Evolutionary conservation across 163 green algal species (phyloP), one percentile per base, ranked within the genome.

Genomic region (Trebouxia gelatinosa): DNA sequence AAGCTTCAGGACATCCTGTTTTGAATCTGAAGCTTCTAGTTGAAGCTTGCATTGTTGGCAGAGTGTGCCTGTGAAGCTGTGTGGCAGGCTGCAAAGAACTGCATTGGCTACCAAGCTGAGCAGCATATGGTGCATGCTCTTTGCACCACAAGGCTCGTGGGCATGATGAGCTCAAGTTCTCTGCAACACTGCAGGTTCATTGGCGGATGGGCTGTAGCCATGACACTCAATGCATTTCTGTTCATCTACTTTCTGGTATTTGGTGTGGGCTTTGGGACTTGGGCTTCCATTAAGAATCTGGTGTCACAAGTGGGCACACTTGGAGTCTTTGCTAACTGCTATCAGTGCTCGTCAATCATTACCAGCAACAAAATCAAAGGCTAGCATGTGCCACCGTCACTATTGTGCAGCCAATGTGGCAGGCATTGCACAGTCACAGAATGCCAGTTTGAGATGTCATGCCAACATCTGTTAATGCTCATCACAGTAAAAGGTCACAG

Each of bases 301-400:
- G 66, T 81, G 2, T 58, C 78, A 43, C 62, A 79, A 43, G 48
- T 64, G 23, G 74, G 67, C 28, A 65, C 28, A 11, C 67, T 70
- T 5, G 74, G 74, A 6, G 57, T 84, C 6, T 81, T 84, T 64
- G 74, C 80, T 26, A 38, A 32, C 28, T 84, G 80, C 80, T 84
- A 84, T 67, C 74, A 81, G 40, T 80, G 72, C 65, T 32, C 58
- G 3, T 43, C 35, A 31, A 78, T 78, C 57, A 58, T 74, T 7
- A 32, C 37, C 17, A 75, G 32, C 34, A 75, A 75, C 23, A 72
- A 72, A 3, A 48, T 48, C 64, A 72, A 66, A 35, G 57, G 57
- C 57, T 66, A n/a, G n/a, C n/a, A n/a, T n/a, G n/a, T n/a, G n/a
- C n/a, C n/a, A n/a, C n/a, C n/a, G n/a, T n/a, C n/a, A n/a, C n/a